Evolutionary conservation across 768 basidiomycete species (phyloP).

Genomic region (Jaapia argillacea): DNA sequence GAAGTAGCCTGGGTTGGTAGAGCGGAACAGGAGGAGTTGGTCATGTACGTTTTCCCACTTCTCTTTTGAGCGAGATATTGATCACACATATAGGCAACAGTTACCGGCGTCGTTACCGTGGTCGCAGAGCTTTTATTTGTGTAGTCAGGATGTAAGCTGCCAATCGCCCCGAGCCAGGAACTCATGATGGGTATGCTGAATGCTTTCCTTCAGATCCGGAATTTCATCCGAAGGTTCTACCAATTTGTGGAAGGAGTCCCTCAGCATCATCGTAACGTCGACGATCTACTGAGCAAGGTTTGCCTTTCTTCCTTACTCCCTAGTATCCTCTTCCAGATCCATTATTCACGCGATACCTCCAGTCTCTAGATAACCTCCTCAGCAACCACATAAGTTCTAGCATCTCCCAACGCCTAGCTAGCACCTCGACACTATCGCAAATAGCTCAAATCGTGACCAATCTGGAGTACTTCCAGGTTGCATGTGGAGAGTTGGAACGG

Average conservation of each 20-base stretch:
- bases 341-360: slow-evolving; percentile 1
- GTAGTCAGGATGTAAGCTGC: slow-evolving; percentile 69
- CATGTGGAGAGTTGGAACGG: slow-evolving; percentile 76
- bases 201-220: slow-evolving; percentile 55
- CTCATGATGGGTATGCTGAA: too few relatives aligned
- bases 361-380: slow-evolving; percentile 85
- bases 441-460: slow-evolving; percentile 91
- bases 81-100: slow-evolving; percentile 30
- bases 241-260: slow-evolving; percentile 93
- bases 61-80: background rate
- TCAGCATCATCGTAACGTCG: slow-evolving; percentile 85
- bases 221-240: slow-evolving; percentile 91
- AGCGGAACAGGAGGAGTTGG: slow-evolving; percentile 51
- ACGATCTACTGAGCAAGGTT: slow-evolving; percentile 86
- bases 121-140: slow-evolving; percentile 93
- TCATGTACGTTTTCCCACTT: slow-evolving; percentile 29
- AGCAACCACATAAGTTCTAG: slow-evolving; percentile 66
- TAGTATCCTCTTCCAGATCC: slow-evolving; percentile 1
- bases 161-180: background rate
- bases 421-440: slow-evolving; percentile 76
- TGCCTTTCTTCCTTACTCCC: background rate
- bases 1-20: slow-evolving; percentile 74
- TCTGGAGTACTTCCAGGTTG: slow-evolving; percentile 82
- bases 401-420: slow-evolving; percentile 63
- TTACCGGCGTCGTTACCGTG: slow-evolving; percentile 78